phyloP scores from a whole-genome alignment of 148 eudicot species.

The Linanthus parryae region DNA sequence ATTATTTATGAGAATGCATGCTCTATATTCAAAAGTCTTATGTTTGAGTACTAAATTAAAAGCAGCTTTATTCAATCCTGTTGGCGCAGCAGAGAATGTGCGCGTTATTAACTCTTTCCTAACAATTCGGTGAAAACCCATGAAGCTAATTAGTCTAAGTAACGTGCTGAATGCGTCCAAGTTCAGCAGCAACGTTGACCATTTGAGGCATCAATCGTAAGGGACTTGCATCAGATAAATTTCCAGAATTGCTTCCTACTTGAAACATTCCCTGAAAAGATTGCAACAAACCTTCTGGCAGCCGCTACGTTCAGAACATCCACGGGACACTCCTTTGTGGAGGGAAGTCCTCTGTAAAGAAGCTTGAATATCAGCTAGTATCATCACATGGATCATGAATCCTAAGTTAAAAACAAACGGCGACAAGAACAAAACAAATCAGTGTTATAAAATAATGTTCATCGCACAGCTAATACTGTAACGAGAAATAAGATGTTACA shows the following conservation, averaged over 20 bases:
- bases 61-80: too few species aligned
- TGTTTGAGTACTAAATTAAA: too few species aligned
- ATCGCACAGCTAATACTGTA: too few species aligned
- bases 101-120: too few species aligned
- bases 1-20: too few species aligned
- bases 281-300: slow-evolving; percentile 55
- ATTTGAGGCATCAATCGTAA: background rate
- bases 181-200: background rate
- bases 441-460: too few species aligned
- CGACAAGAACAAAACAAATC: background rate
- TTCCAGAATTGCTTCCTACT: slow-evolving; percentile 2
- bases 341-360: slow-evolving; percentile 29
- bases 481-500: too few species aligned
- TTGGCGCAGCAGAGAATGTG: too few species aligned
- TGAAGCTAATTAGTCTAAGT: too few species aligned
- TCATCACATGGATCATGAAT: background rate
- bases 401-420: background rate
- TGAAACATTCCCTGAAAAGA: slow-evolving; percentile 2
- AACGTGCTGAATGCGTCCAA: too few species aligned
- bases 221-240: background rate
- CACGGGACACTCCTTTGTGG: slow-evolving; percentile 61
- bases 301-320: slow-evolving; percentile 41
- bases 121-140: too few species aligned
- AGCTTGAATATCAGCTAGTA: background rate
- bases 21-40: too few species aligned